A percentile compares a stretch with the other conserved stretches of the same genome.
Conservation (phyloP, 2,329 filamentous ascomycete genomes). For the Neofusicoccum ribis region DNA sequence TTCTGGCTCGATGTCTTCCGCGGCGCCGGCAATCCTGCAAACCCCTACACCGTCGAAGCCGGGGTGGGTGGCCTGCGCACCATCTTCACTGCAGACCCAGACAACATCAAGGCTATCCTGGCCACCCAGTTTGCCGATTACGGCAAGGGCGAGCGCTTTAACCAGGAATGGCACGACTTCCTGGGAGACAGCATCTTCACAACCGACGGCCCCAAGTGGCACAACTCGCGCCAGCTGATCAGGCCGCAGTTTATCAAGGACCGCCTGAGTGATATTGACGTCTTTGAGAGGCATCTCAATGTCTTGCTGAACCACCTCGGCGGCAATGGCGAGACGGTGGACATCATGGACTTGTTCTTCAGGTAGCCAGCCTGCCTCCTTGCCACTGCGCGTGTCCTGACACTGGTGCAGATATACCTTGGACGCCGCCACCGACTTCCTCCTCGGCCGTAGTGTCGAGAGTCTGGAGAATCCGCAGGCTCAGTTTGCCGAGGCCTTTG, state of each 20-base stretch:
- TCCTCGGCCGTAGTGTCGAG: slow-evolving; percentile 74
- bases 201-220: slow-evolving; percentile 79
- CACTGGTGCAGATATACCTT: slow-evolving; percentile 60
- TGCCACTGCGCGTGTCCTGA: not conserved
- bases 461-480: slow-evolving; percentile 58
- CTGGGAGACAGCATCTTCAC: slow-evolving; percentile 70
- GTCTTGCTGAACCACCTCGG: slow-evolving; percentile 68
- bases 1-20: slow-evolving; percentile 61
- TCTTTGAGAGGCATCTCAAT: slow-evolving; percentile 77
- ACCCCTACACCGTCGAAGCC: slow-evolving; percentile 61
- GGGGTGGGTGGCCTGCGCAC: slow-evolving; percentile 58
- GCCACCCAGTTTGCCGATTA: slow-evolving; percentile 83
- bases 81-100: slow-evolving; percentile 76
- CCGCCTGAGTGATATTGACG: slow-evolving; percentile 76
- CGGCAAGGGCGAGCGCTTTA: slow-evolving; percentile 77
- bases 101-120: slow-evolving; percentile 90
- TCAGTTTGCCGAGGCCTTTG: slow-evolving; percentile 79
- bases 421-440: slow-evolving; percentile 82
- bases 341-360: slow-evolving; percentile 78
- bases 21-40: slow-evolving; percentile 36
- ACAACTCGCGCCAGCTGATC: slow-evolving; percentile 76
- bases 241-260: slow-evolving; percentile 85
- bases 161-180: slow-evolving; percentile 72
- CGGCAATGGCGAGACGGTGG: slow-evolving; percentile 53
- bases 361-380: slow-evolving; percentile 38